Evolutionary conservation across 495 filamentous ascomycete genomes (phyloP).

Genomic region (Echria macrotheca): DNA sequence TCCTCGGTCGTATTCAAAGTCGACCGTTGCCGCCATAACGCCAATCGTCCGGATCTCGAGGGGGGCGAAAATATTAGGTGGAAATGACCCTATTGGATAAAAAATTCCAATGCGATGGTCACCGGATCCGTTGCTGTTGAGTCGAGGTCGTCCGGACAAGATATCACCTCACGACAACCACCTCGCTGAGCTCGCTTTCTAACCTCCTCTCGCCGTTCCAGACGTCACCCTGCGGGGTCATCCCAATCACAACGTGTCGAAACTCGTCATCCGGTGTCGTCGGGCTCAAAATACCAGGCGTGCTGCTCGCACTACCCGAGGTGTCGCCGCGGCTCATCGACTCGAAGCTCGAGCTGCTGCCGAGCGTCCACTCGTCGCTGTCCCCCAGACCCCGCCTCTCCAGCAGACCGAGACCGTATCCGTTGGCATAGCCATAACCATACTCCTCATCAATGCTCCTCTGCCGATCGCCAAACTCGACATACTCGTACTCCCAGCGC

Average conservation of each 20-base stretch:
- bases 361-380: slow-evolving; percentile 45
- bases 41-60: too few species aligned
- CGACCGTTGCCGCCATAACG: too few species aligned
- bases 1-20: too few species aligned
- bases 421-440: slow-evolving; percentile 21
- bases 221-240: slow-evolving; percentile 23
- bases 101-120: too few species aligned
- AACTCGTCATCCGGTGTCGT: slow-evolving; percentile 28
- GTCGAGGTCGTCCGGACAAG: too few species aligned
- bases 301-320: slow-evolving; percentile 30
- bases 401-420: slow-evolving; percentile 31
- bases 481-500: slow-evolving; percentile 94
- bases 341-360: slow-evolving; percentile 34
- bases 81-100: too few species aligned
- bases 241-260: slow-evolving; percentile 15
- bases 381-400: slow-evolving; percentile 19
- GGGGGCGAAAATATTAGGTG: too few species aligned
- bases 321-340: slow-evolving; percentile 33
- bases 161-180: slow-evolving; percentile 24
- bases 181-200: slow-evolving; percentile 28
- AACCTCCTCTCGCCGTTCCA: slow-evolving; percentile 26
- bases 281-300: slow-evolving; percentile 39
- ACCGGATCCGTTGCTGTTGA: too few species aligned
- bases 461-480: slow-evolving; percentile 61
- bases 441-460: slow-evolving; percentile 35